A percentile compares a stretch with the other conserved stretches of the same genome.
These are phyloP conservation scores for Sphaerobolus stellatus DNA, from an alignment of 1,284 basidiomycete species.

Conservation along the genomic window DNA sequence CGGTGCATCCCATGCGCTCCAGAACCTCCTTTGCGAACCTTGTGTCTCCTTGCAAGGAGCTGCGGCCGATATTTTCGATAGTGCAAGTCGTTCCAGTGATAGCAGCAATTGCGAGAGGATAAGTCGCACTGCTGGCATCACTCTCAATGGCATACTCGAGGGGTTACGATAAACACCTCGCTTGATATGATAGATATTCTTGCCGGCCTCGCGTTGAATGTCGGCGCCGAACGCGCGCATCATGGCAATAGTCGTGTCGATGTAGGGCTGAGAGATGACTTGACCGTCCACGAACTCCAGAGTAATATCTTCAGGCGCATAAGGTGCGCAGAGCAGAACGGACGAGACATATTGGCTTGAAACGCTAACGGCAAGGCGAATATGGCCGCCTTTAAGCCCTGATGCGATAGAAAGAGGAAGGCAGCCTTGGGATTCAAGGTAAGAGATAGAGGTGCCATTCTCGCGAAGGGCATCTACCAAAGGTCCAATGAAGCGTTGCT, in stretches of 20 bases:
- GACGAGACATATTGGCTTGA: constrained; percentile 99
- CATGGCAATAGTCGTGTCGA: constrained; percentile 99
- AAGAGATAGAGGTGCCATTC: constrained; percentile 82
- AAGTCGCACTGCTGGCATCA: constrained; percentile 95
- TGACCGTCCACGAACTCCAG: constrained; percentile 88
- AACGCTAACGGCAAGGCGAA: constrained; percentile 90
- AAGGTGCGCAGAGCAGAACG: constrained; percentile 94
- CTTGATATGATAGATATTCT: constrained; percentile 85
- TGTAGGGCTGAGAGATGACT: constrained; percentile 98
- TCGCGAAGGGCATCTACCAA: constrained; percentile 88
- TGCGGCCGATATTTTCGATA: constrained; percentile 87
- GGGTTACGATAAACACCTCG: constrained; percentile 79
- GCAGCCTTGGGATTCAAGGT: constrained; percentile 79
- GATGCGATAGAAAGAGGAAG: constrained; percentile 80
- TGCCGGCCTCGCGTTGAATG: constrained; percentile 72
- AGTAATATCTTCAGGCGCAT: too few species aligned
- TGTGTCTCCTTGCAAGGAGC: constrained; percentile 94
- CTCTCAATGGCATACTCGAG: constrained; percentile 87
- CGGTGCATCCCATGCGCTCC: constrained; percentile 91
- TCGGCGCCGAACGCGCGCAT: constrained; percentile 92
- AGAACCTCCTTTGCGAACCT: constrained; percentile 93
- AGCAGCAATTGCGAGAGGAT: constrained; percentile 95
- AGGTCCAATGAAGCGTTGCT: constrained; percentile 95
- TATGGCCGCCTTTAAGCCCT: constrained; percentile 83
- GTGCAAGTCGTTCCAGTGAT: constrained; percentile 95